Evolutionary conservation across 2,329 filamentous ascomycete species (phyloP).

Genomic region (Claviceps sp.): DNA sequence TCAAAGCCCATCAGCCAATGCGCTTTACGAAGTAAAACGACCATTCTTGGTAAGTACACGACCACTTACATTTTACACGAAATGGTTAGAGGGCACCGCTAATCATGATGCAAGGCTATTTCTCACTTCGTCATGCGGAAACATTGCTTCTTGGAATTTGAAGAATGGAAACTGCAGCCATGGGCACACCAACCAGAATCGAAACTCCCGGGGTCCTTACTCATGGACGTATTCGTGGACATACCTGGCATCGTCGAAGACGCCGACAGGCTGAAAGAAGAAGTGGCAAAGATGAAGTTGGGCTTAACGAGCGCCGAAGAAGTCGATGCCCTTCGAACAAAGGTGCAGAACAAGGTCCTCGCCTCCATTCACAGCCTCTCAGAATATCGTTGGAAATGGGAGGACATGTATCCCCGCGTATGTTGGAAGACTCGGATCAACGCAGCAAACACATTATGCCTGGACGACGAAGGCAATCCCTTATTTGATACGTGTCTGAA

Average conservation of each 20-base stretch:
- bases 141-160: conserved; percentile 3
- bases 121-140: conserved; percentile 5
- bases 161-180: conserved; percentile 5
- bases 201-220: conserved; percentile 3
- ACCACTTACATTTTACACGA: neutral
- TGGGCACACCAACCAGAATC: conserved; percentile 1
- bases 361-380: conserved; percentile 1
- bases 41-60: conserved; percentile 2
- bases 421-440: conserved; percentile 4
- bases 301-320: neutral
- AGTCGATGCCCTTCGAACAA: neutral
- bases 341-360: conserved; percentile 2
- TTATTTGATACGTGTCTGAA: conserved; percentile 4
- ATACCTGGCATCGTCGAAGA: conserved; percentile 6
- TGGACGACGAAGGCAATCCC: conserved; percentile 4
- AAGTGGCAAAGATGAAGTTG: neutral
- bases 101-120: neutral
- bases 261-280: conserved; percentile 1
- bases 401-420: conserved; percentile 4
- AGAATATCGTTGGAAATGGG: conserved; percentile 4
- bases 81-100: neutral
- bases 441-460: conserved; percentile 1
- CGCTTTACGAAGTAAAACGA: conserved; percentile 5
- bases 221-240: conserved; percentile 7
- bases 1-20: conserved; percentile 4